These are phyloP conservation scores for Lepiota brunneoincarnata DNA, from an alignment of 768 basidiomycete species.

Conservation along the genomic window DNA sequence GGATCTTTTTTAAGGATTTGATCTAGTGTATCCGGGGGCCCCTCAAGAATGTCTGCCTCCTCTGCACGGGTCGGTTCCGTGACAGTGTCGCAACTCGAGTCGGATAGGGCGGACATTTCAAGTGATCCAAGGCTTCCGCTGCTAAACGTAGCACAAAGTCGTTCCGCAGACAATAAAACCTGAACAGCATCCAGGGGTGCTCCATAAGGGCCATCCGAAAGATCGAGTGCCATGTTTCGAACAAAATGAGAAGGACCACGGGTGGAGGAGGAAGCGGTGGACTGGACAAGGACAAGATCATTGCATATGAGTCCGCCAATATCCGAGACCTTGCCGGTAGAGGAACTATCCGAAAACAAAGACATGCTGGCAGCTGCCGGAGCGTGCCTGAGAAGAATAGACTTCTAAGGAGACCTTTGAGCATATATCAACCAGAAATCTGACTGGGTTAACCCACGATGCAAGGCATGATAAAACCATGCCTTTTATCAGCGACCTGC, in stretches of 20 bases:
- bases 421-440: background rate
- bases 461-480: constrained; percentile 6
- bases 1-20: background rate
- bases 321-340: too few relatives aligned
- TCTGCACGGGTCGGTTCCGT: background rate
- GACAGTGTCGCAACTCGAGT: background rate
- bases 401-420: background rate
- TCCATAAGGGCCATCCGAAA: background rate
- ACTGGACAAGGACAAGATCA: too few relatives aligned
- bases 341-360: too few relatives aligned
- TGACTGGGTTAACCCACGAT: background rate
- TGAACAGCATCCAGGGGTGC: constrained; percentile 1
- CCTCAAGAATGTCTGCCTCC: background rate
- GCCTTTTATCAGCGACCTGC: background rate
- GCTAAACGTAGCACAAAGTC: constrained; percentile 21
- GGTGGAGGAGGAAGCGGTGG: background rate
- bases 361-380: background rate
- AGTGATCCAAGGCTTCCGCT: constrained; percentile 34
- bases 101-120: constrained; percentile 15
- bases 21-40: background rate
- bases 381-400: background rate
- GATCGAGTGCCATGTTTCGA: background rate
- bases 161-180: constrained; percentile 14
- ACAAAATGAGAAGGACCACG: background rate
- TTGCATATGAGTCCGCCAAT: too few relatives aligned